Conservation (phyloP, 2,329 filamentous ascomycete genomes). For the Cladosporium austrohemisphaericum region DNA sequence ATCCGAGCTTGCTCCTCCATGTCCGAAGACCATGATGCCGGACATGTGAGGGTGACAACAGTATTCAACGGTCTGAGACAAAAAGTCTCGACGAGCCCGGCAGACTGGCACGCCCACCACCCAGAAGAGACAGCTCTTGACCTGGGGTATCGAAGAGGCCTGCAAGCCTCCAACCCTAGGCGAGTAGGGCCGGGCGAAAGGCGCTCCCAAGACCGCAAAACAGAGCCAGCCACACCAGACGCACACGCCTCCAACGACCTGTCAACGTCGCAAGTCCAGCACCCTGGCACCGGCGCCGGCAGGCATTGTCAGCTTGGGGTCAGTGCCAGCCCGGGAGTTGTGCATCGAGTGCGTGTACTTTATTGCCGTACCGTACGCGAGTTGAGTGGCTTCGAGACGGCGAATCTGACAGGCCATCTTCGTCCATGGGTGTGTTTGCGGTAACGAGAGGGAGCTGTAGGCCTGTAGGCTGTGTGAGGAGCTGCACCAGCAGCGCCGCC, state of each 20-base stretch:
- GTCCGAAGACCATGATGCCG: conserved; percentile 2
- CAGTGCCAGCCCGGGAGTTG: conserved; percentile 8
- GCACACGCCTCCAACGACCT: conserved; percentile 4
- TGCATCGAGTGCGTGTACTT: not conserved
- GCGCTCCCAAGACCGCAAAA: conserved; percentile 6
- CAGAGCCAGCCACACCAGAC: conserved; percentile 10
- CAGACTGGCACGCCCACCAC: conserved; percentile 4
- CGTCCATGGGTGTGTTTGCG: no score
- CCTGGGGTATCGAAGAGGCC: not conserved
- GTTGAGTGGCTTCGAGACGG: no score
- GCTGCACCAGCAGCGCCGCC: no score
- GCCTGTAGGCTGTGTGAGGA: no score
- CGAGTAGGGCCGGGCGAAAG: conserved; percentile 8
- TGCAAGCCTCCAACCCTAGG: not conserved
- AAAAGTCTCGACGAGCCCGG: not conserved
- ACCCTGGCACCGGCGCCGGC: conserved; percentile 15
- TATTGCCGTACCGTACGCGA: not conserved
- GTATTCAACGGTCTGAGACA: conserved; percentile 7
- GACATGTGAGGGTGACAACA: not conserved
- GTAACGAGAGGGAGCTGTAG: no score
- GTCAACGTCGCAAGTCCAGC: conserved; percentile 10
- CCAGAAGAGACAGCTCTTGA: not conserved
- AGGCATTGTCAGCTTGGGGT: conserved; percentile 10
- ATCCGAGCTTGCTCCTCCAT: conserved; percentile 8
- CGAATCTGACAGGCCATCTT: no score